Evolutionary conservation across 169 alveolate genomes (phyloP), one percentile per base, ranked within the genome.

Genomic region (Plasmodium gonderi): DNA sequence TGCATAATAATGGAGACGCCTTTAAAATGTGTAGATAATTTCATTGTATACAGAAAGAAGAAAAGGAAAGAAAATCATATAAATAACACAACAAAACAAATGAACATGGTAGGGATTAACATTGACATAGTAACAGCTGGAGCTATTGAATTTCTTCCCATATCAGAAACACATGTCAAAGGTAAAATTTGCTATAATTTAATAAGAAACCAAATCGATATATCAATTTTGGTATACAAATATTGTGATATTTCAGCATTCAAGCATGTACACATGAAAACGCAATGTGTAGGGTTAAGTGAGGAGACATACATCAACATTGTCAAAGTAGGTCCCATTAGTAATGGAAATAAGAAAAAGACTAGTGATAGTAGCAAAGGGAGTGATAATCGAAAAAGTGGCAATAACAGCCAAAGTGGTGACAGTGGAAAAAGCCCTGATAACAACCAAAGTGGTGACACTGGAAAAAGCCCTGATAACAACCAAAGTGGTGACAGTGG

Each of bases 121-220:
- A 44, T 44, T 31, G 20, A 11, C 69, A 47, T 11, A 40, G 23
- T 64, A n/a, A 64, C 77, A 51, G 36, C 38, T 14, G 44, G 72
- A 69, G 44, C 4, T 0, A 23, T n/a, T 51, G 64, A 64, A 80
- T 20, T 51, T 12, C 47, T 49, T 9, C 51, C 60, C 44, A 29
- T n/a, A 79, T 64, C 79, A 31, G 68, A 65, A 80, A 44, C 29
- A 42, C 33, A 1, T 33, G 33, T 23, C 33, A 69, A 80, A 29
- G 47, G 47, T 65, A 65, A 60, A 17, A 31, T 26, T 40, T 69
- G n/a, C 44, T 64, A 11, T n/a, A 33, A 80, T 65, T 54, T 80
- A 20, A 80, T 67, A 12, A 65, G 17, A 64, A 80, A 80, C 68
- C 42, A 80, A 65, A 23, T 80, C 33, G 20, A 79, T 40, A 23